Base-by-base conservation (phyloP, 2,329 filamentous ascomycete genomes). In the Colletotrichum trifolii region DNA sequence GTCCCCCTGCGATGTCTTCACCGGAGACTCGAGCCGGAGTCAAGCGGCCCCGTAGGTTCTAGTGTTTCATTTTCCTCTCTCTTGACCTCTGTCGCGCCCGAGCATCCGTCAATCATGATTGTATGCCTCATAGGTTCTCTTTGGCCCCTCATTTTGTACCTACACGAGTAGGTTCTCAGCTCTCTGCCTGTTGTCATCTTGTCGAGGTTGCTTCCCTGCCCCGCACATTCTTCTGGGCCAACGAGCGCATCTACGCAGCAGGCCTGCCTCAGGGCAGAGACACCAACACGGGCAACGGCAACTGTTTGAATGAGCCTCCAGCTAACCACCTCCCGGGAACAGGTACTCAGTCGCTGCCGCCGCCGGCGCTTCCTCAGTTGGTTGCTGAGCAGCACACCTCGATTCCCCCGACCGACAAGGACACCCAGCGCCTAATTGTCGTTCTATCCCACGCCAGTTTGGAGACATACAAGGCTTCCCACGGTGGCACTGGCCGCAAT, bases 381-480 rank as follows among this genome's bases (percentile, higher is more conserved):
- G 93, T 97, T 50, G 95, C 96, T 46, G 95, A 98, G 79, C 95
- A 98, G 77, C 91, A 96, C 75, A 85, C 89, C 11, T 90, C 95
- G 34, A 97, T 99, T 69, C 82, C 94, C 10, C 83, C 89, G 13
- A 91, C 87, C 72, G 96, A 99, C 80, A 97, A 97, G 80, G 91
- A 97, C 78, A 91, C 92, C 12, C 90, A 95, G 79, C 87, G 96
- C 63, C 84, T 99, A 70, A 97, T 99, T 70, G 96, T 99, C 59
- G 94, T 99, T 45, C 87, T 99, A 54, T 97, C 94, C 70, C 97
- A 98, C 85, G 96, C 96, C 68, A 97, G 94, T 73, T 88, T 99
- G 71, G 96, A 99, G 80, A 99, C 96, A 1, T 98, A 97, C 85
- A 96, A 96, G 77, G 92, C 96, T 1, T 91, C 92, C 17, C 89